phyloP scores from a whole-genome alignment of 176 grass and related monocot genomes.

The Eragrostis nindensis region DNA sequence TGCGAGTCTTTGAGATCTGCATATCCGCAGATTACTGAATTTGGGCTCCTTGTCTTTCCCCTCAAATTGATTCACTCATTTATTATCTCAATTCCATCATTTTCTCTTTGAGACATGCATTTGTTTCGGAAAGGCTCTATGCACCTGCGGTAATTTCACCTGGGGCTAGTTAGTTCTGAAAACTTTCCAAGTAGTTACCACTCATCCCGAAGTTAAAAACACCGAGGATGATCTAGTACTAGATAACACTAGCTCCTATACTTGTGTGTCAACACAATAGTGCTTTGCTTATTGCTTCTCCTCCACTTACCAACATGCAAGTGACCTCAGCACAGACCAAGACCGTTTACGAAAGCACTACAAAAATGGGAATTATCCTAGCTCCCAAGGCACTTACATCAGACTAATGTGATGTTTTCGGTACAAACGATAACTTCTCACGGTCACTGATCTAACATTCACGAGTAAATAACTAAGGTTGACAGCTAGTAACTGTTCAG shows the following conservation, averaged over 20 bases:
- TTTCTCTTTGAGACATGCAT: too few relatives aligned
- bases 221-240: background rate
- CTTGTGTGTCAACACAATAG: too few relatives aligned
- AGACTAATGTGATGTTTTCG: background rate
- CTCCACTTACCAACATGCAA: conserved; percentile 3
- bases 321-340: background rate
- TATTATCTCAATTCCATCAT: too few relatives aligned
- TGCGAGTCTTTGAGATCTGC: too few relatives aligned
- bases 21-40: too few relatives aligned
- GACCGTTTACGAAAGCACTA: background rate
- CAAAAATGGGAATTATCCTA: background rate
- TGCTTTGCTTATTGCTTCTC: background rate
- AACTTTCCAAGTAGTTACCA: background rate
- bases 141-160: too few relatives aligned
- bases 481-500: background rate
- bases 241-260: background rate
- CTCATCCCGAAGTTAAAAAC: background rate
- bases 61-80: too few relatives aligned
- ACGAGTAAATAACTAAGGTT: background rate
- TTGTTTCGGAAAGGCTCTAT: too few relatives aligned
- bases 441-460: background rate
- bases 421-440: background rate
- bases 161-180: too few relatives aligned
- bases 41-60: too few relatives aligned
- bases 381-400: background rate